Base-by-base conservation (phyloP, 75 land plant species). In the Sequoiadendron giganteum region DNA sequence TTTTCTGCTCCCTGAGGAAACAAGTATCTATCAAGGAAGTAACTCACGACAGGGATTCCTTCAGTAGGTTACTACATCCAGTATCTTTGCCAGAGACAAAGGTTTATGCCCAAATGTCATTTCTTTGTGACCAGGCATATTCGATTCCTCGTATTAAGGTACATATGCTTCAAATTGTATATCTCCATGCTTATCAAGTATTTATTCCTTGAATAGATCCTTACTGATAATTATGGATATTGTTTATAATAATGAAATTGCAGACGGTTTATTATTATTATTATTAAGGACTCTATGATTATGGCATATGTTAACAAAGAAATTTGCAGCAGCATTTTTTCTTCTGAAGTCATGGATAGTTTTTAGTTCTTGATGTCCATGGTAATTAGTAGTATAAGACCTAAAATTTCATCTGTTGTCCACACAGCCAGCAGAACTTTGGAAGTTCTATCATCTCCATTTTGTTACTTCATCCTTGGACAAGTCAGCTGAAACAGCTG, bases 391-490 rank as follows among this genome's bases (percentile, higher is more conserved):
- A 80, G 9, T 42, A 21, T 18, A 80, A 80, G 25, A 80, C 83
- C 83, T 81, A 28, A 11, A 38, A 83, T 13, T 40, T 52, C 15
- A 13, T 52, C 13, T 52, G 16, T 52, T 1, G 5, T 80, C 16
- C 11, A 61, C 40, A 13, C 76, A 94, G 95, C 88, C 80, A 39
- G 86, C 89, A 14, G 95, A 95, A 42, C 88, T 97, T 70, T 65
- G 88, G 88, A 90, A 85, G 36, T 85, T 85, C 77, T 91, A 93
- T 85, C 91, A 87, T 68, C 90, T 96, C 32, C 73, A 56, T 32
- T 93, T 90, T 30, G 92, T 96, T 19, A 96, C 99, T 52, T 96
- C 99, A 5, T 96, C 99, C 1, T 65, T 96, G 84, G 90, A 89
- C 86, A 92, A 93, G 89, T 92, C 92, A 81, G 91, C 89, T 39